Evolutionary conservation across 2,329 filamentous ascomycete species (phyloP), one percentile per base, ranked within the genome.

Genomic region (Aspergillus fructus): DNA sequence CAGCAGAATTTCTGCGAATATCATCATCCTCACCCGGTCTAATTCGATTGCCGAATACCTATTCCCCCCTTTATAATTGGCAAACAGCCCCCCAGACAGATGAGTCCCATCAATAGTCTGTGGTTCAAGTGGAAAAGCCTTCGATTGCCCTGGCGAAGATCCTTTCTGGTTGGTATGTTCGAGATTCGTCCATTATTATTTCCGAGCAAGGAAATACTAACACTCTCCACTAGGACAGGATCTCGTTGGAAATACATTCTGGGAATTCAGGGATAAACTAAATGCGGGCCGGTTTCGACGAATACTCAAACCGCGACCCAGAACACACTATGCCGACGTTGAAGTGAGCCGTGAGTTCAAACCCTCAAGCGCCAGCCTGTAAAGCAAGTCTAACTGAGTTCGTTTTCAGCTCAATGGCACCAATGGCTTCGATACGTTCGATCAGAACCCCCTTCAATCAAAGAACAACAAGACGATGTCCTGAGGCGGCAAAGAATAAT

Each of bases 391-490:
- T 68, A 45, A 69, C 54, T n/a, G 11, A 5, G n/a, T n/a, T 27
- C 19, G n/a, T 23, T 43, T 19, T 53, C 68, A 85, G 82, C 85
- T 52, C 83, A 85, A 80, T 88, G 85, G 85, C 83, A 86, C 66
- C 85, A 88, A 74, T 88, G 85, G 85, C 81, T 88, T 24, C 83
- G 85, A 65, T 79, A 87, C 63, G 84, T 85, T 9, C 83, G 85
- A 45, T 65, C 74, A 51, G 75, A 82, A 15, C 75, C 85, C 3
- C 85, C 85, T 0, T 78, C 79, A 2, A 68, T 88, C 49, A 67
- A 80, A 63, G 85, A 88, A 71, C 85, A 87, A 65, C 78, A 80
- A 59, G 74, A 79, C 47, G 85, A 88, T 58, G 61, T 86, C 46
- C 63, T 79, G 34, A 78, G 85, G 27, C 84, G 85, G 67, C 72